Evolutionary conservation across 306 rosid genomes (phyloP).

Genomic region (Pyrus betulifolia): DNA sequence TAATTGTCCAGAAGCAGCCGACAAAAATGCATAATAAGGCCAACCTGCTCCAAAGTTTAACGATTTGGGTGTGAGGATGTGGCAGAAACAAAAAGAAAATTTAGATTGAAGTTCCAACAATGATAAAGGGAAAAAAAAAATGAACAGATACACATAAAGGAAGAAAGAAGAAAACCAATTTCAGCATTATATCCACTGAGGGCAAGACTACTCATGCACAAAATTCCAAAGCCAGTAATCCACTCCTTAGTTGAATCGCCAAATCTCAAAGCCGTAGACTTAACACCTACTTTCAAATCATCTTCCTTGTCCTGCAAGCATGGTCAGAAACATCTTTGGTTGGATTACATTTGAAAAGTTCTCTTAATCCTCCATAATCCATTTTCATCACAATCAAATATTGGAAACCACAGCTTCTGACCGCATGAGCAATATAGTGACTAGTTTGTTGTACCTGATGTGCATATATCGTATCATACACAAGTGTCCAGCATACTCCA

Average conservation of each 20-base stretch:
- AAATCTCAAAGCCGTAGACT: slow-evolving; percentile 91
- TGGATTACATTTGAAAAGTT: not conserved
- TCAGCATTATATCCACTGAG: slow-evolving; percentile 75
- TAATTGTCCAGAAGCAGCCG: slow-evolving; percentile 73
- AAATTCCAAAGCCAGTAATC: slow-evolving; percentile 68
- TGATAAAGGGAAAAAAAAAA: not conserved
- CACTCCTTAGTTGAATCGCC: slow-evolving; percentile 79
- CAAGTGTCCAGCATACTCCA: slow-evolving; percentile 91
- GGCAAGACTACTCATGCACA: slow-evolving; percentile 66
- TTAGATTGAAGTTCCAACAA: slow-evolving; percentile 4
- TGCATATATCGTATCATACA: slow-evolving; percentile 88
- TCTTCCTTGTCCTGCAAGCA: slow-evolving; percentile 82
- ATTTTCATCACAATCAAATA: not conserved
- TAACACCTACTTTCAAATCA: slow-evolving; percentile 83
- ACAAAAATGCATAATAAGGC: slow-evolving; percentile 79
- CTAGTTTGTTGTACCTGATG: slow-evolving; percentile 37
- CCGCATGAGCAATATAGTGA: not conserved
- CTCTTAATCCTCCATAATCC: not conserved
- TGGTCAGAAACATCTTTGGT: not conserved
- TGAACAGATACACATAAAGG: not conserved
- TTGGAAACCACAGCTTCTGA: not conserved
- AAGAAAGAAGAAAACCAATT: slow-evolving; percentile 33
- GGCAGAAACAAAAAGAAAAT: not conserved
- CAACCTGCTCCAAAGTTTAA: slow-evolving; percentile 42
- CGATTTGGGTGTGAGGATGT: not conserved